Base-by-base conservation (phyloP, 164 flowering plant genomes). In the Cinnamomum chago region DNA sequence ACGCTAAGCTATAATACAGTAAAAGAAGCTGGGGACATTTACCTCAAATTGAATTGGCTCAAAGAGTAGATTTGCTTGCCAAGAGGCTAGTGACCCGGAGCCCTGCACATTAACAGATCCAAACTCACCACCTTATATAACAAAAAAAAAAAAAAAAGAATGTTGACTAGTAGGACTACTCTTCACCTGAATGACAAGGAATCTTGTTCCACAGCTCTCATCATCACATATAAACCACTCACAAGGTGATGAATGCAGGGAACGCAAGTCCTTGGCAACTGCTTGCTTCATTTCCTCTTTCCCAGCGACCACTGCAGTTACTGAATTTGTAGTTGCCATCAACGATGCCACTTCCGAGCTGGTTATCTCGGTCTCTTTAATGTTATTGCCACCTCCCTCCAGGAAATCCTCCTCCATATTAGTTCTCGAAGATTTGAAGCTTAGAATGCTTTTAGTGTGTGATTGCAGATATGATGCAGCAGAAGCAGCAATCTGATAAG, bases 161-260 rank as follows among this genome's bases (percentile, higher is more conserved):
- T 1, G 13, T 35, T 40, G 27, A 52, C 30, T 5, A 27, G 5
- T 25, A 30, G 50, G 51, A 74, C 33, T 13, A 27, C n/a, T 33
- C 1, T 66, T 24, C 77, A 93, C 98, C 98, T 94, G 99, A 81
- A 96, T 92, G 28, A 91, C 89, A 79, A 96, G 91, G 80, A 82
- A 89, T 77, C 99, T 85, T n/a, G 99, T 92, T 7, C 76, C 82
- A 17, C 79, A 84, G 73, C 75, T 79, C 62, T 89, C 95, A 77
- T 92, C 92, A 76, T 96, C 99, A 67, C 99, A 96, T 47, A 91
- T 82, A 74, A 84, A 96, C 99, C 99, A 96, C 71, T 90, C 97
- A 75, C 99, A 96, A 1, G 99, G 98, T 2, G 98, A 86, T 55
- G 92, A 88, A 65, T 40, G 75, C 20, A 75, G 79, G 2, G 97